Conservation (phyloP, 2,329 filamentous ascomycete genomes). For the Scedosporium apiospermum region DNA sequence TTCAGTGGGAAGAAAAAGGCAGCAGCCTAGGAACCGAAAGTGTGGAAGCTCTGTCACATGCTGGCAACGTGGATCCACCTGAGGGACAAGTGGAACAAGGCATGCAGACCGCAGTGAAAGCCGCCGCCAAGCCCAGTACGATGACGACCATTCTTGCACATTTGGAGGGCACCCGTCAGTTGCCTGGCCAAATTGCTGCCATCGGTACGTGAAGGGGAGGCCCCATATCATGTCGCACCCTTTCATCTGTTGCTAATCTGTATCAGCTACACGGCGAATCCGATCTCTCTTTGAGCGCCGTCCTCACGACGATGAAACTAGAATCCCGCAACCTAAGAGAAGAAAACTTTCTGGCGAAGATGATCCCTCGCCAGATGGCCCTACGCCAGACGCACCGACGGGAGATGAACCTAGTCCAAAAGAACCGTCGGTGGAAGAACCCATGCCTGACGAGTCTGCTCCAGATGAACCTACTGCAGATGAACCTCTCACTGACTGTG, state of each 20-base stretch:
- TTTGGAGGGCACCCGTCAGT: neutral
- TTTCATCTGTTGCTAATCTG: neutral
- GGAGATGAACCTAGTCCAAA: no score
- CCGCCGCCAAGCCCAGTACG: neutral
- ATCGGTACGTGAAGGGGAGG: neutral
- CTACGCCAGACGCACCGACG: neutral
- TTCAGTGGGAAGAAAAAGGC: neutral
- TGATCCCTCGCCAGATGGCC: neutral
- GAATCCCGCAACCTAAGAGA: neutral
- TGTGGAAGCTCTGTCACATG: no score
- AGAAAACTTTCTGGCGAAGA: neutral
- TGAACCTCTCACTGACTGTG: no score
- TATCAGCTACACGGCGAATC: neutral
- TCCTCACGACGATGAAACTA: neutral
- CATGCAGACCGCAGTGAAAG: neutral
- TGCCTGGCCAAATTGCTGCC: neutral
- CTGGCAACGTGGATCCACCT: neutral
- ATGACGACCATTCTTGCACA: slow-evolving; percentile 1
- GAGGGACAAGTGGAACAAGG: neutral
- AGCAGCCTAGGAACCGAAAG: no score
- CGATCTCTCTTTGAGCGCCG: neutral
- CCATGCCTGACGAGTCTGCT: no score
- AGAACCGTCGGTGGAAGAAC: no score
- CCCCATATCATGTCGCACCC: neutral
- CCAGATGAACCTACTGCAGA: no score